These are phyloP conservation scores for Umbelopsis isabellina DNA, from an alignment of 192 early-diverging fungal genomes.

Conservation along the genomic window DNA sequence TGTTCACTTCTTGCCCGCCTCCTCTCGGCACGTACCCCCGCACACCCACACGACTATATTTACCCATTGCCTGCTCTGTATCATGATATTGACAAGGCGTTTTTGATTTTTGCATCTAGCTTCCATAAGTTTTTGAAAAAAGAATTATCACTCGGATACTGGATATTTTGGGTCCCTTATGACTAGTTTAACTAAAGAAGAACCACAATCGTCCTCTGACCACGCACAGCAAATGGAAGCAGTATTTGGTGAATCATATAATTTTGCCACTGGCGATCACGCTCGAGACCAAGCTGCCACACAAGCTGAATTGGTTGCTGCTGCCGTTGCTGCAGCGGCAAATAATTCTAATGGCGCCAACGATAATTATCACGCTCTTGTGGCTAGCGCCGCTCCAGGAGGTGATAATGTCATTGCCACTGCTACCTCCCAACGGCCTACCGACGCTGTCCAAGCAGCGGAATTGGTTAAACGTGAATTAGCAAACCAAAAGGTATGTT, in stretches of 20 bases:
- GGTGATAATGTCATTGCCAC: constrained; percentile 16
- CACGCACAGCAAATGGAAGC: constrained; percentile 6
- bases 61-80: too few species aligned
- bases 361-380: not conserved
- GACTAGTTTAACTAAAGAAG: not conserved
- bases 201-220: not conserved
- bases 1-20: too few species aligned
- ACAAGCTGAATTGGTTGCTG: constrained; percentile 20
- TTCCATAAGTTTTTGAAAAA: too few species aligned
- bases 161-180: constrained; percentile 1
- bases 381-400: not conserved
- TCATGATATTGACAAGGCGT: too few species aligned
- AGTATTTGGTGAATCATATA: constrained; percentile 5
- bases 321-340: constrained; percentile 21
- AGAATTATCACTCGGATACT: not conserved
- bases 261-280: not conserved
- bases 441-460: constrained; percentile 21
- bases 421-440: constrained; percentile 14
- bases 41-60: too few species aligned
- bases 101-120: too few species aligned
- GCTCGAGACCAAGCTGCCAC: not conserved
- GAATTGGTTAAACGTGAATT: constrained; percentile 42
- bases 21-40: too few species aligned
- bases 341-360: not conserved
- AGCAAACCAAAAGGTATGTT: constrained; percentile 41